Conservation (phyloP, 192 early-diverging fungal genomes). For the Lunasporangiospora selenospora region DNA sequence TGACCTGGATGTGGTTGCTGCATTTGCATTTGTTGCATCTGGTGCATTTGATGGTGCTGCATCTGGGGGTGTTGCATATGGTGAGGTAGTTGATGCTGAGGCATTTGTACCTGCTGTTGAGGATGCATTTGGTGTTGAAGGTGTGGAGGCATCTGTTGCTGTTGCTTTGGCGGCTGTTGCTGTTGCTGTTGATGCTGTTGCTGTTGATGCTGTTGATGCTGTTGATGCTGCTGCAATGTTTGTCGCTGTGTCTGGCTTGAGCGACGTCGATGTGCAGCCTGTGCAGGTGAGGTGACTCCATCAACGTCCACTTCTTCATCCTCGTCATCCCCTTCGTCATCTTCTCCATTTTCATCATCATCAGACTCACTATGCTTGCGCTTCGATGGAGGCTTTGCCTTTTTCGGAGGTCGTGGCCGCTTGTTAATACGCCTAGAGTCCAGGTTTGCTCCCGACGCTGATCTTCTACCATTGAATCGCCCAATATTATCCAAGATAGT, state of each 20-base stretch:
- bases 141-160: constrained; percentile 2
- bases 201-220: background rate
- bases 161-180: background rate
- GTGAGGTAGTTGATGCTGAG: constrained; percentile 9
- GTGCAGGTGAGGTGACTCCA: constrained; percentile 27
- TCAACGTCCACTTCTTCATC: constrained; percentile 42
- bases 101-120: constrained; percentile 20
- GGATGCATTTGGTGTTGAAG: constrained; percentile 23
- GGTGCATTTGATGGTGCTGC: constrained; percentile 5
- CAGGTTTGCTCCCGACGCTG: constrained; percentile 14
- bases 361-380: constrained; percentile 15
- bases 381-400: constrained; percentile 19
- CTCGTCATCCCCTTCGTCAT: constrained; percentile 29
- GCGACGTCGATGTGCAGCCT: constrained; percentile 25
- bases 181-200: background rate
- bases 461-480: constrained; percentile 24
- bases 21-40: background rate
- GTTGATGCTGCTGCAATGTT: background rate
- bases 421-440: constrained; percentile 18
- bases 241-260: constrained; percentile 28
- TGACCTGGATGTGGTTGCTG: background rate
- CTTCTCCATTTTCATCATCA: constrained; percentile 24
- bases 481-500: constrained; percentile 9
- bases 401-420: constrained; percentile 5
- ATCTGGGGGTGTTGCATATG: constrained; percentile 14